Conservation (phyloP, 306 rosid species). For the Quercus mongolica region DNA sequence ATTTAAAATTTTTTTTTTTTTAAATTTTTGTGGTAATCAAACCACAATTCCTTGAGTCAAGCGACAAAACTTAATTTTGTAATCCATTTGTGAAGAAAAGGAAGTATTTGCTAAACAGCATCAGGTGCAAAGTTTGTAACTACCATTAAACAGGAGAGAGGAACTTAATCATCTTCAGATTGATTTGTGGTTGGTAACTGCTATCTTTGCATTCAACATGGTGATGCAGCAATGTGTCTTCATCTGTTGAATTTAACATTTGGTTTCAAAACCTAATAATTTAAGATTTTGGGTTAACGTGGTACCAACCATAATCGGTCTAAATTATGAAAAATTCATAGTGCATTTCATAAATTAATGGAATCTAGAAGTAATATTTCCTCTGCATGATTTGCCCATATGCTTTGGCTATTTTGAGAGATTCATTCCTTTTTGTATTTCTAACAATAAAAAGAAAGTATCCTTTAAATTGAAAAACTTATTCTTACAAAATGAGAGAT, state of each 20-base stretch:
- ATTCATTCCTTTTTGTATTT: background rate
- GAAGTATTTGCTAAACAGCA: no score
- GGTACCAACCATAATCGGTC: background rate
- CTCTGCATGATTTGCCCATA: background rate
- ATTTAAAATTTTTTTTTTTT: no score
- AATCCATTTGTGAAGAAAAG: no score
- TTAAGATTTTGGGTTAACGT: background rate
- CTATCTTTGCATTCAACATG: background rate
- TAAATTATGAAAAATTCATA: no score
- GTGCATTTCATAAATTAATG: no score
- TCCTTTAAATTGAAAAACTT: background rate
- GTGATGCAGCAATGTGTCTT: background rate
- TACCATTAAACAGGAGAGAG: no score
- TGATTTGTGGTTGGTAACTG: background rate
- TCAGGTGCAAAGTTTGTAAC: no score
- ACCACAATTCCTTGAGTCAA: no score
- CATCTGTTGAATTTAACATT: background rate
- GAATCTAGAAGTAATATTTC: background rate
- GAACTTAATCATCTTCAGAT: background rate
- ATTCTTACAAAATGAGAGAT: background rate
- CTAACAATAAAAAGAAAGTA: background rate
- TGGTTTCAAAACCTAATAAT: no score
- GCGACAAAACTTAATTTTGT: no score
- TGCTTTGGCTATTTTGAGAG: background rate
- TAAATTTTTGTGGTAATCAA: no score